Evolutionary conservation across 2,329 filamentous ascomycete species (phyloP).

Genomic region (Sphaceloma murrayae): DNA sequence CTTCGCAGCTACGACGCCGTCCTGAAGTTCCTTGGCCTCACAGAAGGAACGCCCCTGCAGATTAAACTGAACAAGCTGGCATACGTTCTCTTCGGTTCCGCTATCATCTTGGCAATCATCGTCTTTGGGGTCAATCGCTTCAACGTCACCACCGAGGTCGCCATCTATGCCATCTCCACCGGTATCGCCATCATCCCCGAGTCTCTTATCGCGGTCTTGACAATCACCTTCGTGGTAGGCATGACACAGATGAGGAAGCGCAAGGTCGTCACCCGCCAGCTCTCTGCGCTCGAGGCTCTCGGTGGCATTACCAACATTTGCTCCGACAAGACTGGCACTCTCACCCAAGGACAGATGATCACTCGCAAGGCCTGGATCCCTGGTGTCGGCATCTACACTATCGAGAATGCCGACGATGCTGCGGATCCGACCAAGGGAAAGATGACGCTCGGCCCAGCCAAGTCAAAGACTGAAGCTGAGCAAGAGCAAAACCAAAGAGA

Average conservation of each 20-base stretch:
- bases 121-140: slow-evolving; percentile 54
- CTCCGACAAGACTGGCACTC: slow-evolving; percentile 60
- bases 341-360: slow-evolving; percentile 48
- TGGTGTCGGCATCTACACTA: slow-evolving; percentile 46
- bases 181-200: slow-evolving; percentile 41
- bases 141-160: slow-evolving; percentile 30
- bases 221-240: slow-evolving; percentile 56
- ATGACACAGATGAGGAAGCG: slow-evolving; percentile 54
- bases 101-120: slow-evolving; percentile 59
- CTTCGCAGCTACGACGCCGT: slow-evolving; percentile 52
- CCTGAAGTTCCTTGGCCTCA: slow-evolving; percentile 55
- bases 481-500: slow-evolving; percentile 4
- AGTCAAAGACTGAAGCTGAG: slow-evolving; percentile 10
- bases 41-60: slow-evolving; percentile 69
- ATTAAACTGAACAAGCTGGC: slow-evolving; percentile 79
- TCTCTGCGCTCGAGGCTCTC: slow-evolving; percentile 54
- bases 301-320: slow-evolving; percentile 58
- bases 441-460: slow-evolving; percentile 34
- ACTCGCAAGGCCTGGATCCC: slow-evolving; percentile 52
- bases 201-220: slow-evolving; percentile 54
- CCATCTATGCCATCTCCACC: slow-evolving; percentile 41
- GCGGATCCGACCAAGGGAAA: slow-evolving; percentile 52
- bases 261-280: slow-evolving; percentile 55
- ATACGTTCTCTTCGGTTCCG: slow-evolving; percentile 66
- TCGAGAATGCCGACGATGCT: slow-evolving; percentile 47